Percentiles rank a stretch among this genome's conserved stretches.
phyloP scores from a whole-genome alignment of 768 basidiomycete genomes.

The Tylopilus sp. region DNA sequence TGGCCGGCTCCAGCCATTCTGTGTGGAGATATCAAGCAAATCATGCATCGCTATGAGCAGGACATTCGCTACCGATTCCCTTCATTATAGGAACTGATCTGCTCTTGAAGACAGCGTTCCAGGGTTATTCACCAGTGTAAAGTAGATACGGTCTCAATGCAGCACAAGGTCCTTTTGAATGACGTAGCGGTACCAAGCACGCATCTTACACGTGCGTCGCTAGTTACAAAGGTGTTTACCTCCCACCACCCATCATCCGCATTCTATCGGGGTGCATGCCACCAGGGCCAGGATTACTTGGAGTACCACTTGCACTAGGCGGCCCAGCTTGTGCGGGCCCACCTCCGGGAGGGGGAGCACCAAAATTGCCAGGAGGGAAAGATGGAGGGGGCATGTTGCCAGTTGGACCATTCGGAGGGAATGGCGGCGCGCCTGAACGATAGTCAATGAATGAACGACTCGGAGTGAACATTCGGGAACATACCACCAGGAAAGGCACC shows the following conservation, averaged over 20 bases:
- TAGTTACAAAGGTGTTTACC: slow-evolving; percentile 5
- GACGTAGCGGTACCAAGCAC: not conserved
- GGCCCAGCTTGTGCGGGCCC: slow-evolving; percentile 43
- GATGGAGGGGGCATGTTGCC: slow-evolving; percentile 31
- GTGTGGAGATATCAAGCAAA: slow-evolving; percentile 35
- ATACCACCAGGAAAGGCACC: slow-evolving; percentile 49
- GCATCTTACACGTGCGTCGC: not conserved
- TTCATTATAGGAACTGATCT: slow-evolving; percentile 13
- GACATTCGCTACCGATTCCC: slow-evolving; percentile 21
- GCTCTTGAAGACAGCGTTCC: no score
- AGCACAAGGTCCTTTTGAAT: not conserved
- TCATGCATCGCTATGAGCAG: slow-evolving; percentile 17
- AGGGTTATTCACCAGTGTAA: not conserved
- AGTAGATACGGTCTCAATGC: not conserved
- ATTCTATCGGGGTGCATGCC: slow-evolving; percentile 83
- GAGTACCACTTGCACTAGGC: slow-evolving; percentile 31
- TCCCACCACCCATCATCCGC: slow-evolving; percentile 63
- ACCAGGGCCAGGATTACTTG: slow-evolving; percentile 47
- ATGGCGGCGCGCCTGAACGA: slow-evolving; percentile 43
- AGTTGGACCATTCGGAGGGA: slow-evolving; percentile 42
- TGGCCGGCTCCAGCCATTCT: slow-evolving; percentile 45
- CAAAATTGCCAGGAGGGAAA: slow-evolving; percentile 32
- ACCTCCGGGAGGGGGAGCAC: slow-evolving; percentile 38
- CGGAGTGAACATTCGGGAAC: slow-evolving; percentile 13
- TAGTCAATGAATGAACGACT: slow-evolving; percentile 1